Evolutionary conservation across 208 protist species (phyloP).

Genomic region (Strigomonas culicis): DNA sequence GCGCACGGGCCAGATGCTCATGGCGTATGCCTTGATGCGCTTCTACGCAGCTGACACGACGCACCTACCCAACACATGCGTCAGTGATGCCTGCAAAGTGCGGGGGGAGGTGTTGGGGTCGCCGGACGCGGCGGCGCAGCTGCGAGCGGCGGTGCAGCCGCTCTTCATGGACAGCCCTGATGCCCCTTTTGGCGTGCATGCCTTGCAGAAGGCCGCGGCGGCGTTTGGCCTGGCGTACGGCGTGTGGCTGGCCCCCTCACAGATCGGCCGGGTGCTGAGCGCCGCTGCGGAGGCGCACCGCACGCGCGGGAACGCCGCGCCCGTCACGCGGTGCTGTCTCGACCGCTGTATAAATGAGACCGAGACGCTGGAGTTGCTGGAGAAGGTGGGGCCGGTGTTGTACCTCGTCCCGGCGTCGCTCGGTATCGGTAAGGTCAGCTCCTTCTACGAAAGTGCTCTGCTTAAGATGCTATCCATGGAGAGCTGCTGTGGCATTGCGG

Average conservation of each 20-base stretch:
- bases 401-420: constrained; percentile 53
- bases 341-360: constrained; percentile 27
- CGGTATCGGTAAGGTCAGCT: constrained; percentile 38
- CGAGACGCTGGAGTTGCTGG: constrained; percentile 7
- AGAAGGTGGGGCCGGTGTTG: constrained; percentile 23
- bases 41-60: constrained; percentile 10
- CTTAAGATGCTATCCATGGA: constrained; percentile 41
- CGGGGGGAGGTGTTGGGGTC: background rate
- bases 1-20: constrained; percentile 87
- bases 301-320: constrained; percentile 20
- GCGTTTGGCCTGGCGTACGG: constrained; percentile 40
- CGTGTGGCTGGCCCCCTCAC: constrained; percentile 56
- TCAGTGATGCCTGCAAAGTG: background rate
- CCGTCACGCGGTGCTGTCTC: constrained; percentile 25
- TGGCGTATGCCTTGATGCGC: constrained; percentile 52
- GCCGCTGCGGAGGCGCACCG: constrained; percentile 18
- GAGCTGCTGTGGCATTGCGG: constrained; percentile 52
- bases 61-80: background rate
- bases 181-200: constrained; percentile 72
- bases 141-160: background rate
- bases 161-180: constrained; percentile 62
- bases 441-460: constrained; percentile 39
- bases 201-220: constrained; percentile 38
- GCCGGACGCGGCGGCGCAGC: background rate
- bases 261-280: constrained; percentile 30